Conservation (phyloP, 2,329 filamentous ascomycete genomes). For the Albifimbria verrucaria region DNA sequence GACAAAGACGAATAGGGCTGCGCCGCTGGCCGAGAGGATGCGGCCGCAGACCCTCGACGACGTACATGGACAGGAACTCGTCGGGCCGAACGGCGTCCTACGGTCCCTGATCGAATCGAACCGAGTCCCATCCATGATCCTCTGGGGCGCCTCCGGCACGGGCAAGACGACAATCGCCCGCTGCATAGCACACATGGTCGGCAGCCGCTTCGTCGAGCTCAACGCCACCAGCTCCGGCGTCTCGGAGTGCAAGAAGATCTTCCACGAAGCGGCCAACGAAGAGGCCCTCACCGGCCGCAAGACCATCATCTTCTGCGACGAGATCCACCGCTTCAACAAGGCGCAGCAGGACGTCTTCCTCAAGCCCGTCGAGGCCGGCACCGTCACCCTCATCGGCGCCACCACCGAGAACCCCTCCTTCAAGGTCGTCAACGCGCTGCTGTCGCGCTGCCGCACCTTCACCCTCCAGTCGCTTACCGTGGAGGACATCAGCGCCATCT, state of each 20-base stretch:
- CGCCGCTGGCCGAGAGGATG: slow-evolving; percentile 92
- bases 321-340: slow-evolving; percentile 91
- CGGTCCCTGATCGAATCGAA: slow-evolving; percentile 82
- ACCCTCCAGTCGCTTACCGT: slow-evolving; percentile 73
- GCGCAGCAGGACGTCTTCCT: slow-evolving; percentile 93
- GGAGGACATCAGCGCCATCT: slow-evolving; percentile 68
- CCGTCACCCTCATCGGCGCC: slow-evolving; percentile 87
- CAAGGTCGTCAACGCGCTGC: slow-evolving; percentile 81
- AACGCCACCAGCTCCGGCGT: slow-evolving; percentile 90
- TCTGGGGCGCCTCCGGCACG: slow-evolving; percentile 82
- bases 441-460: slow-evolving; percentile 89
- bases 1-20: slow-evolving; percentile 65
- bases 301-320: slow-evolving; percentile 97
- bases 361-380: slow-evolving; percentile 85
- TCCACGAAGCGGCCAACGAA: slow-evolving; percentile 79
- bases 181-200: slow-evolving; percentile 79
- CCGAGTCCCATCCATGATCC: slow-evolving; percentile 87
- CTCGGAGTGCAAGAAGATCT: slow-evolving; percentile 88
- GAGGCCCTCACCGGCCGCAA: slow-evolving; percentile 76
- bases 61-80: slow-evolving; percentile 87
- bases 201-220: slow-evolving; percentile 88
- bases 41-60: slow-evolving; percentile 80
- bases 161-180: slow-evolving; percentile 91
- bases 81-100: slow-evolving; percentile 79
- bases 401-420: slow-evolving; percentile 98